phyloP scores from a whole-genome alignment of 306 rosid species.

The Dryas alaskensis region DNA sequence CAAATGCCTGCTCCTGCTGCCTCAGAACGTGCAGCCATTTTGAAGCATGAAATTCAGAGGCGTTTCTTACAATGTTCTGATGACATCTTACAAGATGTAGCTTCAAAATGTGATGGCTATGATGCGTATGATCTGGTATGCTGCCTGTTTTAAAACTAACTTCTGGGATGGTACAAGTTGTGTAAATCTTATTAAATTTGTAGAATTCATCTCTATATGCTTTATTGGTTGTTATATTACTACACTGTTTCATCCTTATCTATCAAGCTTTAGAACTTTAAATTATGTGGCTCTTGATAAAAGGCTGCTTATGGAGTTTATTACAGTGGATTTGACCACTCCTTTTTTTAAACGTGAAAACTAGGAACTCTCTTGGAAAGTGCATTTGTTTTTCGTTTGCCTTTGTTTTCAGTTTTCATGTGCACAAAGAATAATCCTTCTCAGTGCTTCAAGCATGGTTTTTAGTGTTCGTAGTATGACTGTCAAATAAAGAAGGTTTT shows the following conservation, averaged over 20 bases:
- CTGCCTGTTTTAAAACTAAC: slow-evolving; percentile 9
- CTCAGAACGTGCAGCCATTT: slow-evolving; percentile 75
- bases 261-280: slow-evolving; percentile 2
- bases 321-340: neutral
- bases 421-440: neutral
- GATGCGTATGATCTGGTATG: slow-evolving; percentile 98
- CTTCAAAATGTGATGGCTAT: slow-evolving; percentile 90
- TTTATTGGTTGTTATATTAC: neutral
- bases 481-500: neutral
- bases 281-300: slow-evolving; percentile 14
- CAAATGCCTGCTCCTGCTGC: slow-evolving; percentile 91
- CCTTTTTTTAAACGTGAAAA: neutral
- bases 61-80: slow-evolving; percentile 74
- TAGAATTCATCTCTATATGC: neutral
- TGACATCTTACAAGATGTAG: slow-evolving; percentile 66
- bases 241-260: slow-evolving; percentile 16
- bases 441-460: neutral
- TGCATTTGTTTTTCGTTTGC: neutral
- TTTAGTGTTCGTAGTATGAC: neutral
- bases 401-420: neutral
- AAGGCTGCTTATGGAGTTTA: neutral
- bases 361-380: neutral
- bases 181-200: neutral
- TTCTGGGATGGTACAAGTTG: neutral
- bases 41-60: slow-evolving; percentile 78